Percentiles rank a stretch among this genome's conserved stretches.
Conservation (phyloP, 1,139 yeast species). For the Candida glucosophila region DNA sequence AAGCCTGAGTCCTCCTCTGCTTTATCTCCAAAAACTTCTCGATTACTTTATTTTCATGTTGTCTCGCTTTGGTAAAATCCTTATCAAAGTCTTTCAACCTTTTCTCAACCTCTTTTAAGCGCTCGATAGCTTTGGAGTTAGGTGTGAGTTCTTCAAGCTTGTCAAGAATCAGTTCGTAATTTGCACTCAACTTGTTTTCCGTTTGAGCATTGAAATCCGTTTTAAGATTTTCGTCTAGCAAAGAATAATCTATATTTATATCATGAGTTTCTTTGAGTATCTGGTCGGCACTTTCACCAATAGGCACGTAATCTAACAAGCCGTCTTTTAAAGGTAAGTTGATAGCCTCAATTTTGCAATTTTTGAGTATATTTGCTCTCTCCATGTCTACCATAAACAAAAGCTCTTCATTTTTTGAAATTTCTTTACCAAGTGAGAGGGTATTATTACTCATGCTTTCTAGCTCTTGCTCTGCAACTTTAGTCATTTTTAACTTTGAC, state of each 20-base stretch:
- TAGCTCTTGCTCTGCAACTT: slow-evolving; percentile 21
- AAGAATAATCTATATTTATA: slow-evolving; percentile 48
- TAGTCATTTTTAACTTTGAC: slow-evolving; percentile 18
- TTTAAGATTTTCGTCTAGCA: slow-evolving; percentile 39
- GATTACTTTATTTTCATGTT: slow-evolving; percentile 47
- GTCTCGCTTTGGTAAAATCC: slow-evolving; percentile 58
- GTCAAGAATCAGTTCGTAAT: slow-evolving; percentile 22
- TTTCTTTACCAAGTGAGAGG: slow-evolving; percentile 18
- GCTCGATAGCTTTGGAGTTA: slow-evolving; percentile 70
- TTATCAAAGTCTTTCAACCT: slow-evolving; percentile 53
- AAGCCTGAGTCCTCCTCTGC: slow-evolving; percentile 48
- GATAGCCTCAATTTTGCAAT: slow-evolving; percentile 69
- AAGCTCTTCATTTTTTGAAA: slow-evolving; percentile 40
- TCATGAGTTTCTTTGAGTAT: slow-evolving; percentile 34
- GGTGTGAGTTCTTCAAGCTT: slow-evolving; percentile 63
- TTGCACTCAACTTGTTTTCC: slow-evolving; percentile 39
- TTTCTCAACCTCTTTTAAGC: slow-evolving; percentile 61
- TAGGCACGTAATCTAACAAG: slow-evolving; percentile 41
- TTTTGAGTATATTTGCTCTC: slow-evolving; percentile 53
- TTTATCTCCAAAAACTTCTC: slow-evolving; percentile 55
- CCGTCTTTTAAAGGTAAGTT: slow-evolving; percentile 60
- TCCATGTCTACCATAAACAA: slow-evolving; percentile 49
- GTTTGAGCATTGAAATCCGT: slow-evolving; percentile 28
- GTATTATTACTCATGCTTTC: slow-evolving; percentile 28
- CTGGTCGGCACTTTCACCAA: slow-evolving; percentile 30